Evolutionary conservation across 208 protist genomes (phyloP).

Genomic region (Leishmania braziliensis): DNA sequence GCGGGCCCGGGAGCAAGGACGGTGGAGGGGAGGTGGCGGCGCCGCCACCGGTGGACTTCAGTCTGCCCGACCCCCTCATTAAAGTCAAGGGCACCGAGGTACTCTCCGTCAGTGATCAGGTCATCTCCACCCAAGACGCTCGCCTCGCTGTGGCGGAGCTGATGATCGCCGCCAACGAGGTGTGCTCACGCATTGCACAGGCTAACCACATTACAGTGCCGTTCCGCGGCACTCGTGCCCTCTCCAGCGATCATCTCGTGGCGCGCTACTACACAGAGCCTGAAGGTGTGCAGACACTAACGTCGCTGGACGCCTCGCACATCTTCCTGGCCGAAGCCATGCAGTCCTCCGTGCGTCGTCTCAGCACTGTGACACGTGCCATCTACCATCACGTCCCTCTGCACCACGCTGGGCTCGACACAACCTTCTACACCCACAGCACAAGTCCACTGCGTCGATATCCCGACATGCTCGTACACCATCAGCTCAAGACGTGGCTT

Average conservation of each 20-base stretch:
- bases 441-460: conserved; percentile 87
- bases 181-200: conserved; percentile 87
- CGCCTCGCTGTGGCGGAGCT: conserved; percentile 86
- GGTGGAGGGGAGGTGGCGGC: neutral
- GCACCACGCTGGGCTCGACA: conserved; percentile 80
- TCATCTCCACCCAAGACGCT: conserved; percentile 79
- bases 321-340: conserved; percentile 81
- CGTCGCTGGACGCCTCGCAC: conserved; percentile 58
- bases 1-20: neutral
- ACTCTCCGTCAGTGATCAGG: conserved; percentile 69
- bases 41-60: conserved; percentile 42
- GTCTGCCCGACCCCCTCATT: conserved; percentile 78
- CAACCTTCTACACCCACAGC: conserved; percentile 84
- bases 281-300: conserved; percentile 53
- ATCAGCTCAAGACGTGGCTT: conserved; percentile 88
- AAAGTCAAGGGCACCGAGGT: conserved; percentile 63
- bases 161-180: conserved; percentile 93
- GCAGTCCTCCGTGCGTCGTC: conserved; percentile 52
- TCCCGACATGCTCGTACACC: conserved; percentile 91
- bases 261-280: conserved; percentile 62
- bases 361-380: conserved; percentile 83
- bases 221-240: conserved; percentile 75
- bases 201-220: conserved; percentile 73
- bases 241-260: conserved; percentile 79
- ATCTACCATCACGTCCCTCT: conserved; percentile 79